Conservation (phyloP, 805 yeast genomes). For the Wickerhamiella australiensis region DNA sequence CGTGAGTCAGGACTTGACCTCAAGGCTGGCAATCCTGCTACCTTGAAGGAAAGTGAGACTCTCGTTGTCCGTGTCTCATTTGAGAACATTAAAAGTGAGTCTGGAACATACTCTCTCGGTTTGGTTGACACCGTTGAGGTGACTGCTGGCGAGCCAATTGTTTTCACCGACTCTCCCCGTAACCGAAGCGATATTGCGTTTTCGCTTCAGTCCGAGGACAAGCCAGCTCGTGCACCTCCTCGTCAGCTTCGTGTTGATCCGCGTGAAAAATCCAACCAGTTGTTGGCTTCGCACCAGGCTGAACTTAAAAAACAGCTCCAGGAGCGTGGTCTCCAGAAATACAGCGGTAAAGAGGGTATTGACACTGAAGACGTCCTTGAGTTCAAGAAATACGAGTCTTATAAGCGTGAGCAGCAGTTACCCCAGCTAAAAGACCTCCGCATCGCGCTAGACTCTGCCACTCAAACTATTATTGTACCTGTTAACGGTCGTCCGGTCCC, state of each 20-base stretch:
- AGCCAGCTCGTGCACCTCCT: constrained; percentile 16
- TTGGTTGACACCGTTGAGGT: constrained; percentile 73
- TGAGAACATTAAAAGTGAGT: constrained; percentile 39
- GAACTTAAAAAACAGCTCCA: constrained; percentile 76
- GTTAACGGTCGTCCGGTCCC: constrained; percentile 95
- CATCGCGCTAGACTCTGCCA: constrained; percentile 74
- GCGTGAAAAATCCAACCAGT: constrained; percentile 47
- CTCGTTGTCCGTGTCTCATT: constrained; percentile 71
- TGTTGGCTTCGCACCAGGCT: constrained; percentile 69
- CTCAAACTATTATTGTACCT: constrained; percentile 82
- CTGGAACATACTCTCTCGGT: constrained; percentile 54
- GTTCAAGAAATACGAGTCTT: constrained; percentile 90
- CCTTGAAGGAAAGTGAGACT: constrained; percentile 57
- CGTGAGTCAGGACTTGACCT: constrained; percentile 70
- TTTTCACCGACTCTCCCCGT: constrained; percentile 66
- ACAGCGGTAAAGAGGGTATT: constrained; percentile 13
- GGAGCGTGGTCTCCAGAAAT: constrained; percentile 61
- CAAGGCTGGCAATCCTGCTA: constrained; percentile 59
- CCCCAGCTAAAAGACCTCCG: constrained; percentile 76
- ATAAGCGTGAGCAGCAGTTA: constrained; percentile 83
- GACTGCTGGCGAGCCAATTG: constrained; percentile 45
- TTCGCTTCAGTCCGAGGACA: constrained; percentile 50
- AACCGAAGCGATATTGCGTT: constrained; percentile 65
- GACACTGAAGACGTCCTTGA: constrained; percentile 43
- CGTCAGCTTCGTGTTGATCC: constrained; percentile 12